Base-by-base conservation (phyloP, 2,329 filamentous ascomycete genomes). In the Aspergillus sp. region DNA sequence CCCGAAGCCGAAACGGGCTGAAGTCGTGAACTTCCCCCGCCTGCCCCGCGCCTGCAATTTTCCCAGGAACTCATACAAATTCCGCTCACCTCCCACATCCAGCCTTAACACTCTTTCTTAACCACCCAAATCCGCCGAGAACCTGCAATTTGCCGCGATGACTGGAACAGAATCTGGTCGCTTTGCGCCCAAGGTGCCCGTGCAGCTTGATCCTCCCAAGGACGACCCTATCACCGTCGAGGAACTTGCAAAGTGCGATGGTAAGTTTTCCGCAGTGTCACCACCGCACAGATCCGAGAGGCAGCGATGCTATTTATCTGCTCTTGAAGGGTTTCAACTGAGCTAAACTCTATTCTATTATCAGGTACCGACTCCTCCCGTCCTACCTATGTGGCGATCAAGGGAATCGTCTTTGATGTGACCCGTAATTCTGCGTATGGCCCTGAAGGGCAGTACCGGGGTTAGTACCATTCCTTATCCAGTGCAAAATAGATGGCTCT, bases 391-490 rank as follows among this genome's bases (percentile, higher is more conserved):
- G 84, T 89, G 41, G 85, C 85, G 17, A 88, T 89, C 72, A 87
- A 97, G 90, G 94, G 95, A 69, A 92, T 90, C 64, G 90, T 99
- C 56, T 99, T 97, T 74, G 94, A 99, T 74, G 95, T 99, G 63
- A 92, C 87, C 25, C 91, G 90, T 55, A 99, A 98, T 78, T 88
- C 91, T 67, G 88, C 91, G 17, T 99, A 99, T 76, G 87, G 88
- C 51, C 88, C 91, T 9, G 90, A 88, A 25, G 93, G 92, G 52
- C 88, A 89, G 65, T 99, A 99, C 78, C 86, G 91, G 71, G 91
- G 95, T 97, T 83, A 72, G 84, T 78, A 25, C 22, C 43, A 34
- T 34, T 51, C 41, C 7, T 19, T 22, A 34, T 22, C 51, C 17
- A 47, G 19, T 30, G 47, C 49, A 41, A 41, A 41, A 4, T 28